These are phyloP conservation scores for Jaltomata sinuosa DNA, from an alignment of 257 asterid genomes.

Conservation along the genomic window DNA sequence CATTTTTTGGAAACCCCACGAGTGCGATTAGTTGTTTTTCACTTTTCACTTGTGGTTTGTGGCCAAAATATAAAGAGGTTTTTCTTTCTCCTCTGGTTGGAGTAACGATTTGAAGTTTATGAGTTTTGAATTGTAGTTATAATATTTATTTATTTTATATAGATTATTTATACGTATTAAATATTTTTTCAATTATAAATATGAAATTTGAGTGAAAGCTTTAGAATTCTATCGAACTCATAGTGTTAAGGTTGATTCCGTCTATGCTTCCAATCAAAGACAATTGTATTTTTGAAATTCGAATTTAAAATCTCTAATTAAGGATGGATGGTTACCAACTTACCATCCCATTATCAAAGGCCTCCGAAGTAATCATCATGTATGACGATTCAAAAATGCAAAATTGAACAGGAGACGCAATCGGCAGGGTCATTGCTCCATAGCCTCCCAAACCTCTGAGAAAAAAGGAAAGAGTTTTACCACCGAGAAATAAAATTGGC, in stretches of 20 bases:
- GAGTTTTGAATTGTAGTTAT: not conserved
- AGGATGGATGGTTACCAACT: not conserved
- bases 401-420: too few relatives aligned
- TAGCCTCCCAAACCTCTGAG: too few relatives aligned
- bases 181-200: not conserved
- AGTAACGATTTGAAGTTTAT: too few relatives aligned
- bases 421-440: too few relatives aligned
- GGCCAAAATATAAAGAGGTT: not conserved
- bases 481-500: too few relatives aligned
- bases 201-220: not conserved
- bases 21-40: not conserved
- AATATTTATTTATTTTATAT: not conserved
- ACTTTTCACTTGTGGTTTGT: not conserved
- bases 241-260: not conserved
- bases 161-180: not conserved
- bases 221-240: not conserved
- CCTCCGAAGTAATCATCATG: too few relatives aligned
- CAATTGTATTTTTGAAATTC: not conserved
- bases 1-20: not conserved
- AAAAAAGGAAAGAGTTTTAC: too few relatives aligned
- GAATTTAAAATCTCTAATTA: not conserved
- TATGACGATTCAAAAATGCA: too few relatives aligned
- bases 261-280: not conserved
- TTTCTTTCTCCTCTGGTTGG: not conserved
- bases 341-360: too few relatives aligned